Evolutionary conservation across 371 early-diverging fungal genomes (phyloP).

Genomic region (Choanephora cucurbitarum): DNA sequence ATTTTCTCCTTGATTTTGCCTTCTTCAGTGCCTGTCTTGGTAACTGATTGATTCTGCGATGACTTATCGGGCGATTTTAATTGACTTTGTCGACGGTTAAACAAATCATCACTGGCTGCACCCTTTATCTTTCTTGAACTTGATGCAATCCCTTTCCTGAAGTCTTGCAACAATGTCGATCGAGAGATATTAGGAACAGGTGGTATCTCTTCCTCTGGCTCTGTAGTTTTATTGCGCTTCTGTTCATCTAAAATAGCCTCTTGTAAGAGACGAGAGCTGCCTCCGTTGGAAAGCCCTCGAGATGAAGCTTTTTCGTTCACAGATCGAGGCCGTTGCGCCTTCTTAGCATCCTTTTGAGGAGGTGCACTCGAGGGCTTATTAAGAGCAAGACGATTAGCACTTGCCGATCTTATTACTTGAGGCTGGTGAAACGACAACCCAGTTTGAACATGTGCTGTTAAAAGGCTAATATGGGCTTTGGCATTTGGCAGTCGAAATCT

Average conservation of each 20-base stretch:
- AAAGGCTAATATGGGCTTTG: conserved; percentile 52
- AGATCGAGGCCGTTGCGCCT: conserved; percentile 18
- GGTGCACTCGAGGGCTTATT: neutral
- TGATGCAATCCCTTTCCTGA: conserved; percentile 16
- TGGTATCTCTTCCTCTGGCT: conserved; percentile 7
- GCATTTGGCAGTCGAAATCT: conserved; percentile 54
- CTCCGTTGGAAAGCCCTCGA: conserved; percentile 1
- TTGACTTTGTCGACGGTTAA: conserved; percentile 8
- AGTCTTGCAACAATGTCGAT: conserved; percentile 22
- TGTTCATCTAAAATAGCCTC: conserved; percentile 18
- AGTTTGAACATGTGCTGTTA: conserved; percentile 41
- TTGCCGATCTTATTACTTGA: conserved; percentile 23
- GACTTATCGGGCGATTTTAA: conserved; percentile 6
- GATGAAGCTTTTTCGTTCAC: conserved; percentile 8
- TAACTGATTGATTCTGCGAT: neutral
- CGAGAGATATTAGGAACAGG: conserved; percentile 22
- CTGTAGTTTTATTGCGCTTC: conserved; percentile 6
- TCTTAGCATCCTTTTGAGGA: neutral
- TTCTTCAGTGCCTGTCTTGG: too few species aligned
- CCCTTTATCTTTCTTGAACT: conserved; percentile 5
- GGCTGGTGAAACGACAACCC: conserved; percentile 16
- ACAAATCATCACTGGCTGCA: neutral
- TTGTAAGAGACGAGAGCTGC: conserved; percentile 13
- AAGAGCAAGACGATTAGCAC: conserved; percentile 18
- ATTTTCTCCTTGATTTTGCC: too few species aligned